Conservation (phyloP, 2,329 filamentous ascomycete species). For the Hypoxylon sp. region DNA sequence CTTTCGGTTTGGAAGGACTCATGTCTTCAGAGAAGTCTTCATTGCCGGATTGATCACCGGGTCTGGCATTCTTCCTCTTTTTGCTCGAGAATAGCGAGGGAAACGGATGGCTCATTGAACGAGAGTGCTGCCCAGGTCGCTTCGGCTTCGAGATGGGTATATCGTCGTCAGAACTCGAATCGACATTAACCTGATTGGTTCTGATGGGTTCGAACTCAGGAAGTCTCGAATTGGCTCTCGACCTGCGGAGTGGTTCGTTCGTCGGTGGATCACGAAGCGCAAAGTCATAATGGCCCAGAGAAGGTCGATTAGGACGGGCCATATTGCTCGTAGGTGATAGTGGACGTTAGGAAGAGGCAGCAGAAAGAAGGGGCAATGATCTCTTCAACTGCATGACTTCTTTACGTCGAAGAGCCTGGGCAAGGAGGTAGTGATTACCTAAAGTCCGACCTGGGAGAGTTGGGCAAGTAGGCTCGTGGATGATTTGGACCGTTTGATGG, state of each 20-base stretch:
- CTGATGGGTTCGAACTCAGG: conserved; percentile 47
- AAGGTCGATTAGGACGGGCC: conserved; percentile 49
- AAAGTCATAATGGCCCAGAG: conserved; percentile 51
- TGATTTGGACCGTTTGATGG: conserved; percentile 20
- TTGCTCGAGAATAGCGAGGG: conserved; percentile 76
- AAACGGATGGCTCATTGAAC: conserved; percentile 86
- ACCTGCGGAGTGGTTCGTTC: conserved; percentile 43
- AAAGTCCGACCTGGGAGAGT: conserved; percentile 21
- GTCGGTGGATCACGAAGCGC: conserved; percentile 44
- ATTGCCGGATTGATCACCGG: conserved; percentile 51
- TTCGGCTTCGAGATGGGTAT: conserved; percentile 47
- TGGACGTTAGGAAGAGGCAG: conserved; percentile 14
- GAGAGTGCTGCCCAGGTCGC: conserved; percentile 61
- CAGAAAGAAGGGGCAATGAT: conserved; percentile 33
- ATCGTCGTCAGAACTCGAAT: conserved; percentile 60
- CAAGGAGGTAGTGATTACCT: conserved; percentile 18
- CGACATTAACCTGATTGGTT: conserved; percentile 50
- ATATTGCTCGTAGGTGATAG: conserved; percentile 35
- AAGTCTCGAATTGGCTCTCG: conserved; percentile 49
- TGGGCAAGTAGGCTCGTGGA: conserved; percentile 36
- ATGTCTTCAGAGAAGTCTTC: conserved; percentile 64
- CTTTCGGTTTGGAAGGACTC: conserved; percentile 53
- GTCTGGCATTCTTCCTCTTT: conserved; percentile 67
- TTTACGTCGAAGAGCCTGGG: conserved; percentile 25
- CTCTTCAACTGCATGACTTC: conserved; percentile 29